Evolutionary conservation across 1,284 basidiomycete genomes (phyloP), one percentile per base, ranked within the genome.

Genomic region (Papiliotrema nemorosa): DNA sequence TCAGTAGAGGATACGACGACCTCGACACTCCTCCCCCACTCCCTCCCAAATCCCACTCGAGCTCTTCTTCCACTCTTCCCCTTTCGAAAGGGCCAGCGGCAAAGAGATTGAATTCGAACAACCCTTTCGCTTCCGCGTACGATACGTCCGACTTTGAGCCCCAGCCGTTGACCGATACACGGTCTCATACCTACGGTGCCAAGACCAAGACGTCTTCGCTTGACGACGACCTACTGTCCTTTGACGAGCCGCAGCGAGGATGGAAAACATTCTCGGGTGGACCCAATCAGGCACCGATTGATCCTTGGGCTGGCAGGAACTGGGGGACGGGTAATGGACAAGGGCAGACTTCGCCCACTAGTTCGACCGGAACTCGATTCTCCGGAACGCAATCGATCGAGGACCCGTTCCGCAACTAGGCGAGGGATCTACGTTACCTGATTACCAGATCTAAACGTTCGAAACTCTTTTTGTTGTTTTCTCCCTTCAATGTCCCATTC

Each of bases 341-440:
- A 18, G 49, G 49, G 18, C 49, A 44, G 36, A 31, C 49, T 6
- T 43, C 39, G 21, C 49, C 49, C 12, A 44, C 36, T 18, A 50
- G 34, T 25, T 50, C 49, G 31, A 50, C 26, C 4, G 39, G 39
- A 3, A 35, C 38, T n/a, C n/a, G 47, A 21, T 25, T n/a, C 16
- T 50, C 49, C 26, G 31, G 27, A 18, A 20, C 16, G 6, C 14
- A 38, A 4, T 34, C 29, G 18, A 21, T 38, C 22, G 47, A 43
- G 39, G 34, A 49, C 21, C 47, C 47, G 16, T 49, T 49, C 29
- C 18, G 47, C 5, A 44, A 44, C 31, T 44, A 44, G 42, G n/a
- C 6, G 16, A 7, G 22, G 7, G 36, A 40, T 40, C 9, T 13
- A 9, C 10, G n/a, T n/a, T n/a, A n/a, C n/a, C n/a, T n/a, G n/a